phyloP scores from a whole-genome alignment of 2,329 filamentous ascomycete species.

The Pseudogymnoascus sp. region DNA sequence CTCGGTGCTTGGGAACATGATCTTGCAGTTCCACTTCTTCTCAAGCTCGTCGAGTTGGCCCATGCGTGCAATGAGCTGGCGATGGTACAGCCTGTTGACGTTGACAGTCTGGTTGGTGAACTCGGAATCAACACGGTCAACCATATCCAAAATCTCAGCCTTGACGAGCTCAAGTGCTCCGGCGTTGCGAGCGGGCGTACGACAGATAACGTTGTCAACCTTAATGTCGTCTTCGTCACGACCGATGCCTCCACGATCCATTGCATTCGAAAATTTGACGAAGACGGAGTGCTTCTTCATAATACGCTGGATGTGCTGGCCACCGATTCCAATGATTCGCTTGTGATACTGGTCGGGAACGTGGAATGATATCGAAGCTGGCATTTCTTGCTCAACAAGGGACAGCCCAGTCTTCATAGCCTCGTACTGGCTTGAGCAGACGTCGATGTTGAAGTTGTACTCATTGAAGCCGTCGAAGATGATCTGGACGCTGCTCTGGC shows the following conservation, averaged over 20 bases:
- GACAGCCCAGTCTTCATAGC: constrained; percentile 87
- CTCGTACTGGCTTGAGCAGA: constrained; percentile 85
- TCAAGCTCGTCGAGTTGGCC: constrained; percentile 88
- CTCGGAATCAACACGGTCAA: constrained; percentile 78
- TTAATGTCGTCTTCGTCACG: constrained; percentile 98
- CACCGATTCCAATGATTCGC: constrained; percentile 96
- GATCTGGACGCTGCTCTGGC: constrained; percentile 97
- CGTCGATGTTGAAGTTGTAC: constrained; percentile 99
- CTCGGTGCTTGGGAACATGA: constrained; percentile 95
- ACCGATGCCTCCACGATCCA: constrained; percentile 86
- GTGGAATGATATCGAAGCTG: constrained; percentile 96
- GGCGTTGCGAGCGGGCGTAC: constrained; percentile 91
- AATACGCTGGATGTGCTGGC: constrained; percentile 97
- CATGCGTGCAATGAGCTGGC: constrained; percentile 82
- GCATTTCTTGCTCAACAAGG: constrained; percentile 97
- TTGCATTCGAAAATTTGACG: constrained; percentile 98
- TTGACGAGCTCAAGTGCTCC: constrained; percentile 96
- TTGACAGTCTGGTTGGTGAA: constrained; percentile 91
- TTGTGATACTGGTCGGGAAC: constrained; percentile 99
- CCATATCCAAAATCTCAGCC: constrained; percentile 99
- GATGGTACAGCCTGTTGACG: constrained; percentile 90
- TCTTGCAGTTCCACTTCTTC: constrained; percentile 99
- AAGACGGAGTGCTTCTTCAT: constrained; percentile 99
- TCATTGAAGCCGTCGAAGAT: constrained; percentile 99
- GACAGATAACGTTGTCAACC: constrained; percentile 97